Percentiles rank a stretch among this genome's conserved stretches.
Evolutionary conservation across 2,329 filamentous ascomycete genomes (phyloP).

Genomic region (Aspergillus fumigatiaffinis): DNA sequence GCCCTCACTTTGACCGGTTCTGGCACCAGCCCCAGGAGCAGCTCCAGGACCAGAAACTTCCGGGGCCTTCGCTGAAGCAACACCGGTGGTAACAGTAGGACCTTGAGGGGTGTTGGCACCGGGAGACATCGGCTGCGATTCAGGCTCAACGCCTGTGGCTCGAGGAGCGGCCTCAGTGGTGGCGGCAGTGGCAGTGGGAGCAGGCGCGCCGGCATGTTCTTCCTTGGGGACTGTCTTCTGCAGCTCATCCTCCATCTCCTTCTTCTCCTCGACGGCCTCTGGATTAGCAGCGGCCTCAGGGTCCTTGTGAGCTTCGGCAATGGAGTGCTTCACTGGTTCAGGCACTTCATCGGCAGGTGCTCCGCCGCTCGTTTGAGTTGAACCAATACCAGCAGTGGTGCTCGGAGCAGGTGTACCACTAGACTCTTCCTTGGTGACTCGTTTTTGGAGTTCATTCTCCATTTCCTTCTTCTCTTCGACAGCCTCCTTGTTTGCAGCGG

Average conservation of each 20-base stretch:
- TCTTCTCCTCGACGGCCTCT: conserved; percentile 72
- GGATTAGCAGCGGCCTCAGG: conserved; percentile 70
- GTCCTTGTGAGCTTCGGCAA: conserved; percentile 51
- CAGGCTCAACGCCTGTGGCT: conserved; percentile 12
- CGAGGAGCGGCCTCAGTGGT: conserved; percentile 36
- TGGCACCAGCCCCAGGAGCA: conserved; percentile 7
- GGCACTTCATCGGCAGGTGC: conserved; percentile 35
- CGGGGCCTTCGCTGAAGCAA: conserved; percentile 16
- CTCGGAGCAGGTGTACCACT: conserved; percentile 29
- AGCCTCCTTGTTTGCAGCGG: conserved; percentile 62
- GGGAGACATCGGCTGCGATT: conserved; percentile 18
- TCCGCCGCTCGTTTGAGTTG: conserved; percentile 19
- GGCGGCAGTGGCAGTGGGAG: conserved; percentile 39
- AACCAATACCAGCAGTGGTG: conserved; percentile 46
- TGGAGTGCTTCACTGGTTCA: conserved; percentile 43
- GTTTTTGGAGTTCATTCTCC: conserved; percentile 67
- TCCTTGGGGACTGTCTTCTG: conserved; percentile 47
- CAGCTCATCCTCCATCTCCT: conserved; percentile 68
- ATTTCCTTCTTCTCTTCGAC: conserved; percentile 72
- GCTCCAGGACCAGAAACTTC: conserved; percentile 13
- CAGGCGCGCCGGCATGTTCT: conserved; percentile 28
- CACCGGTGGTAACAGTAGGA: conserved; percentile 22
- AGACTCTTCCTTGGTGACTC: conserved; percentile 33
- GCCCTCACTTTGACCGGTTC: neutral
- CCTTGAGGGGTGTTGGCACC: conserved; percentile 12